Base-by-base conservation (phyloP, 805 yeast genomes). In the Teunomyces aglyptinius region DNA sequence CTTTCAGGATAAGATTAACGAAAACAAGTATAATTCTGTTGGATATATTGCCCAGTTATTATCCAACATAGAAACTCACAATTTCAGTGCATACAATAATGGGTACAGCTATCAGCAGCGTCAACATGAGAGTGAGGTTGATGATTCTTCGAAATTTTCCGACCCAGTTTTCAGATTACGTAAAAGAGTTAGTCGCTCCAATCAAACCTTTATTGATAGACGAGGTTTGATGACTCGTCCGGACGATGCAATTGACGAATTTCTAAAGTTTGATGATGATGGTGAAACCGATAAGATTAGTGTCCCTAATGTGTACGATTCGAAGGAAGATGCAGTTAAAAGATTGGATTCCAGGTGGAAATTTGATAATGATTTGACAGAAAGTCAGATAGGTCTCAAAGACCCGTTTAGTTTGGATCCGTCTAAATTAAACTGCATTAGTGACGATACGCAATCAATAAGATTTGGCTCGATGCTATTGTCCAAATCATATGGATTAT, bases 391-490 rank as follows among this genome's bases (percentile, higher is more conserved):
- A 42, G 73, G 72, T 5, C 48, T 62, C 11, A 51, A 58, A 40
- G 74, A 70, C 35, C 86, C 85, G 29, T 73, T 88, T 46, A 75
- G 83, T 49, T 76, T 79, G 49, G 96, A 89, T 63, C 97, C 97
- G 0, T 83, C 96, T 0, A 77, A 79, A 46, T 74, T 91, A 56
- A 91, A 91, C 60, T 85, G 86, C 52, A 89, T 91, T 35, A 80
- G 89, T 11, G 85, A 85, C 45, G 92, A 84, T 43, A 90, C 97
- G 1, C 97, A 91, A 65, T 83, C 87, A 1, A 87, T 92, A 26
- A 74, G 97, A 49, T 91, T 91, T 67, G 96, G 97, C 6, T 81
- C 96, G 5, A 90, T 90, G 97, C 67, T 92, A 27, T 73, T 90
- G 35, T 81, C 94, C 3, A 92, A 91, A 64, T 84, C 97, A 0